Evolutionary conservation across 306 rosid genomes (phyloP).

Genomic region (Rosa multiflora): DNA sequence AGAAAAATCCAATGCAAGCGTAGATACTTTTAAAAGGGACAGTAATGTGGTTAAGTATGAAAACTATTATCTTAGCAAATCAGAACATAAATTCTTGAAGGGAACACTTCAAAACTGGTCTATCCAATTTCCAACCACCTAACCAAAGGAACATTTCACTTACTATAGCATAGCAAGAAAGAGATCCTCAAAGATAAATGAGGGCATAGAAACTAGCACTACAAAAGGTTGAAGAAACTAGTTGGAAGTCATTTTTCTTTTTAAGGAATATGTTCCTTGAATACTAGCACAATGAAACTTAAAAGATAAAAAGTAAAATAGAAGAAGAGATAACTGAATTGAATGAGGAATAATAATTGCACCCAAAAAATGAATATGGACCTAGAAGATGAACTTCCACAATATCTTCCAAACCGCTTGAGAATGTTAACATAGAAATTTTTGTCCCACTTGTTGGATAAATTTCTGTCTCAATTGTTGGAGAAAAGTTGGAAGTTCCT

Average conservation of each 20-base stretch:
- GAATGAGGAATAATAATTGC: slow-evolving; percentile 4
- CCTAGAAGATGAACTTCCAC: neutral
- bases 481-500: neutral
- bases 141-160: neutral
- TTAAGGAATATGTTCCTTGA: neutral
- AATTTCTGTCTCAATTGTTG: neutral
- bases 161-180: neutral
- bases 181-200: neutral
- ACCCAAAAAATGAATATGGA: neutral
- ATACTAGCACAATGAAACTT: neutral
- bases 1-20: neutral
- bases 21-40: neutral
- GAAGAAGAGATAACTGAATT: neutral
- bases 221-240: neutral
- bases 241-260: neutral
- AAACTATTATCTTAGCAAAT: neutral
- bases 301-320: too few relatives aligned
- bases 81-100: neutral
- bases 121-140: neutral
- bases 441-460: neutral
- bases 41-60: neutral
- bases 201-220: neutral
- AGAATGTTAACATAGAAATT: neutral
- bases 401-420: neutral
- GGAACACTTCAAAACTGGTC: neutral